Base-by-base conservation (phyloP, 2,329 filamentous ascomycete genomes). In the Orbilia javanica region DNA sequence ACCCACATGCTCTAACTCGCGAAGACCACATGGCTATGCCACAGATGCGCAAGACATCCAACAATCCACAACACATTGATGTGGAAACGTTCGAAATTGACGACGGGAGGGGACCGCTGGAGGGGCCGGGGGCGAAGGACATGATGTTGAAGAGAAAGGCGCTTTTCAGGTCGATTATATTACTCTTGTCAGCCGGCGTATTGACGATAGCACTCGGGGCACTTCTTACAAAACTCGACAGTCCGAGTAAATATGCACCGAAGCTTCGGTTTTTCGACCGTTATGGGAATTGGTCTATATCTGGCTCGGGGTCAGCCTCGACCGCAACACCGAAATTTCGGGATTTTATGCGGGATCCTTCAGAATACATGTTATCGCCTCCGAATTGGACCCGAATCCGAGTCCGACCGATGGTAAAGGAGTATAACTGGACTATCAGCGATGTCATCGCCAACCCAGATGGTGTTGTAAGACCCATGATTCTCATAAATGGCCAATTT, bases 401-500 rank as follows among this genome's bases (percentile, higher is more conserved):
- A 10, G 20, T 66, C n/a, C 34, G 18, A 36, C 75, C 75, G 22
- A 63, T 39, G n/a, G 55, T 69, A 22, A 79, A 63, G 48, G 86
- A 88, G 79, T 90, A 89, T 81, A 84, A 87, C 77, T 92, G 90
- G 89, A 87, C 85, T 0, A 87, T 92, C 31, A 82, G 84, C 8
- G 88, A 91, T 76, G 87, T 87, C 34, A 84, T 86, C 0, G 86
- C 88, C 48, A 90, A 89, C 66, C 90, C 90, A 0, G 89, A 92
- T 80, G 90, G 79, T 2, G 83, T 89, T 20, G 86, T 83, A 50
- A 86, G 87, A 20, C 86, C 85, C 7, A 88, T 91, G 86, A 88
- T 93, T 65, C 88, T 90, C 42, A 92, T 93, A 84, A 93, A 95
- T 82, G 89, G 90, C 39, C 86, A 91, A 82, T 94, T 92, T 83